Percentiles rank a stretch among this genome's conserved stretches.
These are phyloP conservation scores for Mycena rosella DNA, from an alignment of 768 basidiomycete genomes.

Conservation along the genomic window DNA sequence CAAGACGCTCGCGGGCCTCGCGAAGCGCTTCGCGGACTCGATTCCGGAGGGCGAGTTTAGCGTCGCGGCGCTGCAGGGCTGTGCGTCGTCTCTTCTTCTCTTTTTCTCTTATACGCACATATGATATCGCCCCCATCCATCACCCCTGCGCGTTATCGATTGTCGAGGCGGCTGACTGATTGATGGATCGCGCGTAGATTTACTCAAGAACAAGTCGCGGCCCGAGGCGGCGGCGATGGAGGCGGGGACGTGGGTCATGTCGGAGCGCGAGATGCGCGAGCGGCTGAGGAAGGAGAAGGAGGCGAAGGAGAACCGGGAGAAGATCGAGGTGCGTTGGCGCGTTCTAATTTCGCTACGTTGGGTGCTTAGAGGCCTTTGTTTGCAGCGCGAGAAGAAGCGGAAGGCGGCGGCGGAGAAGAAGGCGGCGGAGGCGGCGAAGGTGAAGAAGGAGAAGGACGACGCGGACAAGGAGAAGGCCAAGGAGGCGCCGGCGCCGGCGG, in stretches of 20 bases:
- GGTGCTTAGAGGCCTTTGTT: not conserved
- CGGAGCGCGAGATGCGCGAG: constrained; percentile 82
- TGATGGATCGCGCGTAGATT: constrained; percentile 57
- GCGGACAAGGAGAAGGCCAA: constrained; percentile 68
- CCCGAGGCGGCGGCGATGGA: constrained; percentile 81
- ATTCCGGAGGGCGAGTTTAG: constrained; percentile 91
- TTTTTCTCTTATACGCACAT: not conserved
- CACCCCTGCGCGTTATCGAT: constrained; percentile 28
- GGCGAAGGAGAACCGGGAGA: constrained; percentile 75
- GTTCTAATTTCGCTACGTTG: not conserved
- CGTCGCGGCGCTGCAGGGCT: constrained; percentile 92
- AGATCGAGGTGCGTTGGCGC: constrained; percentile 65
- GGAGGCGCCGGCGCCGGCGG: constrained; percentile 50
- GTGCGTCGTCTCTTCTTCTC: constrained; percentile 62
- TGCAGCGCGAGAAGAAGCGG: constrained; percentile 62
- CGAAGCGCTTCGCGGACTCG: constrained; percentile 82
- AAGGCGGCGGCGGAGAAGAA: constrained; percentile 69
- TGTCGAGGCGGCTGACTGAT: constrained; percentile 27
- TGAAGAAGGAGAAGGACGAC: constrained; percentile 64
- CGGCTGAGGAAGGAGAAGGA: constrained; percentile 81
- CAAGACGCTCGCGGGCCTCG: constrained; percentile 73
- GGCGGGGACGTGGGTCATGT: constrained; percentile 77
- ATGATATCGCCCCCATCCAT: constrained; percentile 1
- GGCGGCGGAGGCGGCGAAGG: constrained; percentile 73
- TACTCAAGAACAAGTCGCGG: constrained; percentile 87